Percentiles rank a stretch among this genome's conserved stretches.
Evolutionary conservation across 768 basidiomycete species (phyloP).

Genomic region (Sistotremastrum suecicum): DNA sequence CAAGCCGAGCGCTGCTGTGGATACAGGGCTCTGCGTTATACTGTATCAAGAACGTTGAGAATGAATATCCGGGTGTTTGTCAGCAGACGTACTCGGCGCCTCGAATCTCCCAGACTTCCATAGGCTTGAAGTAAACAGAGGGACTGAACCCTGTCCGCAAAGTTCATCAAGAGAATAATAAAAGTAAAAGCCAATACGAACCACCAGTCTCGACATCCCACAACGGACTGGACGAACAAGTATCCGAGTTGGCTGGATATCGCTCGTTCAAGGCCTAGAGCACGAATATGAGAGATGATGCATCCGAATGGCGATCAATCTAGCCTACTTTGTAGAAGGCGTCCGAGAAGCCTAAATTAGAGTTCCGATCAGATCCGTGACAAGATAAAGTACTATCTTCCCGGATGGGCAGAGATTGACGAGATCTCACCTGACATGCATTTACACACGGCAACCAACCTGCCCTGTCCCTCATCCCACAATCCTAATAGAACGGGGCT

Average conservation of each 20-base stretch:
- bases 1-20: constrained; percentile 58
- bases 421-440: constrained; percentile 62
- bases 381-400: background rate
- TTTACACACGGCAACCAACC: constrained; percentile 70
- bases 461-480: constrained; percentile 49
- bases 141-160: constrained; percentile 41
- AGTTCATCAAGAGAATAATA: constrained; percentile 2
- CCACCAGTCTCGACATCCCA: constrained; percentile 60
- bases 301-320: background rate
- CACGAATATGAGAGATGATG: constrained; percentile 5
- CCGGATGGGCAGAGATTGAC: background rate
- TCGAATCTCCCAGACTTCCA: constrained; percentile 82
- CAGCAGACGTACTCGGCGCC: constrained; percentile 44
- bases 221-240: constrained; percentile 34
- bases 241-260: constrained; percentile 46
- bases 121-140: constrained; percentile 54
- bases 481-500: constrained; percentile 73
- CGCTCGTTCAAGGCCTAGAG: constrained; percentile 44
- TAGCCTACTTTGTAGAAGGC: constrained; percentile 56
- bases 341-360: constrained; percentile 61
- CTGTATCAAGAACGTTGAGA: constrained; percentile 18
- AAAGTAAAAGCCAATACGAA: constrained; percentile 14
- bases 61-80: background rate
- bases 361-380: background rate
- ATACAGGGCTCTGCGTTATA: constrained; percentile 76